Evolutionary conservation across 1,284 basidiomycete species (phyloP).

Genomic region (Caloboletus inedulis): DNA sequence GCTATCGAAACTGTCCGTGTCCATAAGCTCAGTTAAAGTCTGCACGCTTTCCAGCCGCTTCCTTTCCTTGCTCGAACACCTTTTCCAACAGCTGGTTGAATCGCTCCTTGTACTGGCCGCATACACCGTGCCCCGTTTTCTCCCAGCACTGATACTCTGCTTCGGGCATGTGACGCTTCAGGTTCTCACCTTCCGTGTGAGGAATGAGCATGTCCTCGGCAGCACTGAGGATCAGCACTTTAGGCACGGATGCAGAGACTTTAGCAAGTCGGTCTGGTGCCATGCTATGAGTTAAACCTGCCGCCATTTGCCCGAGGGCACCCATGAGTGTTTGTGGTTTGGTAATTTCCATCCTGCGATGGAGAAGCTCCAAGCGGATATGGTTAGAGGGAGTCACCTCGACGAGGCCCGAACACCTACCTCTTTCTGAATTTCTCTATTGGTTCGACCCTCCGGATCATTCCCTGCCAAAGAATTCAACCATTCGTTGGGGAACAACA

Average conservation of each 20-base stretch:
- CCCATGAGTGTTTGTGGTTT: constrained; percentile 63
- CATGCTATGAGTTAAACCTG: constrained; percentile 70
- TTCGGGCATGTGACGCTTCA: constrained; percentile 64
- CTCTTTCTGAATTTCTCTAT: constrained; percentile 53
- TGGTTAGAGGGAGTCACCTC: neutral
- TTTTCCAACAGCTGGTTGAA: constrained; percentile 61
- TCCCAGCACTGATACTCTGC: constrained; percentile 67
- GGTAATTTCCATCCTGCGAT: constrained; percentile 52
- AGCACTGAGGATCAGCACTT: constrained; percentile 70
- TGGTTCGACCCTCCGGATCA: constrained; percentile 57
- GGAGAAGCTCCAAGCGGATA: constrained; percentile 38
- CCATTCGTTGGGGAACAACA: constrained; percentile 62
- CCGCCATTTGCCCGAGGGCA: constrained; percentile 71
- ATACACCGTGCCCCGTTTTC: constrained; percentile 66
- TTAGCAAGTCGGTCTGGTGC: constrained; percentile 48
- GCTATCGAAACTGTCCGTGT: neutral
- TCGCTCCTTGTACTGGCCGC: constrained; percentile 48
- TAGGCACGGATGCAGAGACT: constrained; percentile 57
- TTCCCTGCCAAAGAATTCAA: constrained; percentile 49
- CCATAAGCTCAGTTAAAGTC: neutral
- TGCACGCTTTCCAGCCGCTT: neutral
- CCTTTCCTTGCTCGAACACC: constrained; percentile 52
- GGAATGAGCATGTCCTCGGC: constrained; percentile 70
- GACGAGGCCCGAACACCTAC: constrained; percentile 34
- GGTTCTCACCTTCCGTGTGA: constrained; percentile 51